Base-by-base conservation (phyloP, 208 protist genomes). In the Leishmania martiniquensis region DNA sequence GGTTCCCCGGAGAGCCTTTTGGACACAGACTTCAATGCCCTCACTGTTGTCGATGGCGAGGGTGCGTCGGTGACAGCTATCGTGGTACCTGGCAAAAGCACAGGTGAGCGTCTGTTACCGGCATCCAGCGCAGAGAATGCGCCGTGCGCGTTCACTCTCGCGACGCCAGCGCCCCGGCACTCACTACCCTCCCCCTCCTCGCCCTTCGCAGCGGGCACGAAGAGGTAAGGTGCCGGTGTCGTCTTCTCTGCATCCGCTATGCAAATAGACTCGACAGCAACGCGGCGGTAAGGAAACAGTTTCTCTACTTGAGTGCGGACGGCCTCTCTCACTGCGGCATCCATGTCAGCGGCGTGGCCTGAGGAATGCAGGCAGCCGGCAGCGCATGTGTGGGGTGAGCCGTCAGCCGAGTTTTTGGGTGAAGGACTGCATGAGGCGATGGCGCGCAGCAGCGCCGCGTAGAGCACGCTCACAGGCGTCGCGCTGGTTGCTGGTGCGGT, bases 251-350 rank as follows among this genome's bases (percentile, higher is more conserved):
- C 25, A 32, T 68, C 72, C n/a, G 67, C 65, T 25, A 47, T 49
- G 17, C 60, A 45, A 2, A 59, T 45, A 20, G 78, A 52, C 67
- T 83, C 78, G n/a, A 69, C 32, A 22, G 77, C 44, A 20, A 66
- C 68, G 15, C 80, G 75, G 5, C 70, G 70, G 42, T 80, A 84
- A 0, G 80, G 80, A 54, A 84, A 45, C 12, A 84, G 34, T 22
- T 32, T 47, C 22, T n/a, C 34, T 44, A 84, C 80, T 20, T 75
- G 62, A 1, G 49, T 29, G 32, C 62, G 59, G 13, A 84, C 20
- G n/a, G 57, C 52, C 37, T 79, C 75, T 39, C 52, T 51, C 29
- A 55, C 44, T 3, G 51, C 1, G 17, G 25, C 6, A 7, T 84
- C 80, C 34, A 76, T 57, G 44, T 74, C 80, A 45, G 57, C 20